Base-by-base conservation (phyloP, 305 asterid genomes). In the Plantago coronopus region DNA sequence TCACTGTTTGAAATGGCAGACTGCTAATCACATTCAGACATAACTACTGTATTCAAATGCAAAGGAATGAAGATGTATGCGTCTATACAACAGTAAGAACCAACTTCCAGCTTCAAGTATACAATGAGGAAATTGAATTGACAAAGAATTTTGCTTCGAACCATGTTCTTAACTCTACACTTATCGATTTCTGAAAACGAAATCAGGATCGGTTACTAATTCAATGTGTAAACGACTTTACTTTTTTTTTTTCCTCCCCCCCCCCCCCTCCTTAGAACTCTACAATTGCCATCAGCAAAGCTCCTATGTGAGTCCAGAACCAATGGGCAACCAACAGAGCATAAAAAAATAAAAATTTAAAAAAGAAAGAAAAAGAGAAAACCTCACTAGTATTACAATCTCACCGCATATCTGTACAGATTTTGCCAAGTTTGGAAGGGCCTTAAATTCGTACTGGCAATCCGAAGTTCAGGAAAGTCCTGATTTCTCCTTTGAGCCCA, bases 401-500 rank as follows among this genome's bases (percentile, higher is more conserved):
- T 72, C 84, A 72, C 81, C 78, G 51, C 51, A 74, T 77, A 78
- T 72, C 95, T 90, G 84, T 89, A 87, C 97, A 90, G 77, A 37
- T 69, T 75, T 74, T 63, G 64, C 53, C 38, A 59, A 63, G 70
- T 8, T 64, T 47, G 17, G 13, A n/a, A 50, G 51, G 42, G 25
- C 47, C 57, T 43, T 69, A 78, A 14, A 86, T 79, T 29, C 96
- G 86, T 53, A 85, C 67, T 7, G 99, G 99, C 78, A 84, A 72
- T 53, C 99, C 97, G 46, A 94, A 94, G 75, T 87, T 94, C 73
- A 90, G 96, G 72, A 90, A 94, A 54, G 87, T 77, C 70, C 82
- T 81, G 80, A 94, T 85, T 68, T 94, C 95, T 37, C 99, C 97
- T 73, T 87, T 74, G 47, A 75, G 86, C 37, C 99, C 95, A 2